These are phyloP conservation scores for Jatropha podagrica DNA, from an alignment of 441 rosid species.

Conservation along the genomic window DNA sequence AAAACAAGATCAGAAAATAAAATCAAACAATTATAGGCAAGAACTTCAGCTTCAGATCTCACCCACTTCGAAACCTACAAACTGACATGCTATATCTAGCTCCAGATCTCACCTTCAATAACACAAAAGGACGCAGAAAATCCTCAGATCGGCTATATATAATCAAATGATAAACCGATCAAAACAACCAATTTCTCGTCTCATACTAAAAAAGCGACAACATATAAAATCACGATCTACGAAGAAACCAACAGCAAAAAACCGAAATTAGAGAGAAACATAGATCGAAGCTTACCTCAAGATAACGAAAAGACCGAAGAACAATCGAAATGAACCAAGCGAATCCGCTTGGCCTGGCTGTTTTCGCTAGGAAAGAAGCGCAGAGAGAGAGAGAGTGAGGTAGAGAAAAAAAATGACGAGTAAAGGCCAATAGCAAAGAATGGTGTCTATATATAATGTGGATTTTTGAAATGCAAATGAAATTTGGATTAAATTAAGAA, in stretches of 20 bases:
- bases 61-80: too few species aligned
- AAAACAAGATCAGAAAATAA: constrained; percentile 23
- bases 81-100: neutral
- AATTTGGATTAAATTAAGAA: constrained; percentile 32
- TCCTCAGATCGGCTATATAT: constrained; percentile 8
- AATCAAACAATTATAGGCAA: neutral
- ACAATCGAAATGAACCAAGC: constrained; percentile 1
- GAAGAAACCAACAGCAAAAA: neutral
- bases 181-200: neutral
- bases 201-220: neutral
- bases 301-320: neutral
- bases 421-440: neutral
- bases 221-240: neutral
- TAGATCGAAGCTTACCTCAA: neutral
- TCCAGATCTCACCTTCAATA: constrained; percentile 23
- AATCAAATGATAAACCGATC: neutral
- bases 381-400: constrained; percentile 9
- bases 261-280: neutral
- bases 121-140: neutral
- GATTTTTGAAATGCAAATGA: constrained; percentile 43
- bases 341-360: neutral
- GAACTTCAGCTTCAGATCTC: too few species aligned
- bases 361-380: neutral
- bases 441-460: neutral
- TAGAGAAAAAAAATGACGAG: constrained; percentile 5